These are phyloP conservation scores for Podospora pseudopauciseta DNA, from an alignment of 495 filamentous ascomycete genomes.

Conservation along the genomic window DNA sequence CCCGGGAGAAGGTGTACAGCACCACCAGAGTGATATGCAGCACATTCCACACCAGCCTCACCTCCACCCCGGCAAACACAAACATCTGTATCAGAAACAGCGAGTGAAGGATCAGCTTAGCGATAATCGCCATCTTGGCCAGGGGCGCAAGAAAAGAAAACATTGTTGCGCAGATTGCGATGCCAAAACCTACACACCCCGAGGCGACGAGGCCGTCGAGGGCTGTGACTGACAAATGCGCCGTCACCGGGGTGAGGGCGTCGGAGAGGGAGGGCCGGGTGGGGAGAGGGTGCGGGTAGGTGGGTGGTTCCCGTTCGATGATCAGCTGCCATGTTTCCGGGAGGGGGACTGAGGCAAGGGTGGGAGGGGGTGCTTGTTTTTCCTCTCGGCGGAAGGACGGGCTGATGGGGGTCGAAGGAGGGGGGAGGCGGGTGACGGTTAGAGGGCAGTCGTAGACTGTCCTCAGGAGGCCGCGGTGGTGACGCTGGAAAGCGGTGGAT, in stretches of 20 bases:
- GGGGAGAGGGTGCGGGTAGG: conserved; percentile 11
- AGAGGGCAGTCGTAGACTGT: conserved; percentile 25
- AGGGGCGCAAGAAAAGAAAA: conserved; percentile 16
- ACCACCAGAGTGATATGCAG: conserved; percentile 20
- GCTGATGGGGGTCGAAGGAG: background rate
- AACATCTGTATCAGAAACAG: conserved; percentile 23
- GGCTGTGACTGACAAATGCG: conserved; percentile 23
- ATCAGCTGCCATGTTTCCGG: conserved; percentile 24
- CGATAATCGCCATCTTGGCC: conserved; percentile 15
- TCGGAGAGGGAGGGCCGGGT: conserved; percentile 19
- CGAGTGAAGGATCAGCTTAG: conserved; percentile 22
- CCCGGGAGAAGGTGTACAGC: conserved; percentile 16
- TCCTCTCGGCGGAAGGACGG: conserved; percentile 1
- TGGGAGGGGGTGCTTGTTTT: background rate
- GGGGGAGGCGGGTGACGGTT: conserved; percentile 10
- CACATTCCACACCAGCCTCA: conserved; percentile 21
- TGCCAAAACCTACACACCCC: conserved; percentile 21
- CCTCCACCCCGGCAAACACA: conserved; percentile 18
- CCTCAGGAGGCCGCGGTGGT: conserved; percentile 9
- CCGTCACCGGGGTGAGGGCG: conserved; percentile 16
- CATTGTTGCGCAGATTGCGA: conserved; percentile 22
- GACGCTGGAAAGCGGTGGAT: conserved; percentile 9
- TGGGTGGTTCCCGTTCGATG: conserved; percentile 21
- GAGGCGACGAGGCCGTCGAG: conserved; percentile 26
- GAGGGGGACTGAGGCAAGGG: conserved; percentile 14